Conservation (phyloP, 371 early-diverging fungal species). For the Mycotypha africana region DNA sequence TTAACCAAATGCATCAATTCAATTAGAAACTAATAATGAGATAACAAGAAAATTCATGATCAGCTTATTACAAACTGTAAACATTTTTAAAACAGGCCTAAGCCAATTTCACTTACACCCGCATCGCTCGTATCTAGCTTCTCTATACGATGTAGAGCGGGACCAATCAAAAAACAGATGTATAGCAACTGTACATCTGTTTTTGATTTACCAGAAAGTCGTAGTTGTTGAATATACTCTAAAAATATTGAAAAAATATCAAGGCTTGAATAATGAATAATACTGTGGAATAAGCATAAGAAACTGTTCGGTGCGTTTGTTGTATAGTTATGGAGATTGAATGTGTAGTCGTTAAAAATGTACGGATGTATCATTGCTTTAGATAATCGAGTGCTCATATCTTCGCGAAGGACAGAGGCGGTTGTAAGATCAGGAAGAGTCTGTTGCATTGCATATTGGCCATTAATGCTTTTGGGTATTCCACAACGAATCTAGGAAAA, state of each 20-base stretch:
- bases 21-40: slow-evolving; percentile 28
- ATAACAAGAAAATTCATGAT: background rate
- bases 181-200: slow-evolving; percentile 74
- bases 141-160: slow-evolving; percentile 69
- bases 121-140: slow-evolving; percentile 42
- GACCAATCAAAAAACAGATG: slow-evolving; percentile 68
- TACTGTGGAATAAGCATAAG: slow-evolving; percentile 57
- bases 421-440: slow-evolving; percentile 33
- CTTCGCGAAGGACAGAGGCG: slow-evolving; percentile 28
- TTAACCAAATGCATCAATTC: slow-evolving; percentile 48
- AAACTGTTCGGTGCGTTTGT: slow-evolving; percentile 60
- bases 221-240: slow-evolving; percentile 27
- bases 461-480: slow-evolving; percentile 34
- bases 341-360: slow-evolving; percentile 58
- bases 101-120: slow-evolving; percentile 28
- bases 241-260: slow-evolving; percentile 45
- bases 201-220: slow-evolving; percentile 38
- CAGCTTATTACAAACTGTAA: background rate
- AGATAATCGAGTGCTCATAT: slow-evolving; percentile 31
- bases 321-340: slow-evolving; percentile 56
- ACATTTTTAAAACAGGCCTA: background rate
- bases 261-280: slow-evolving; percentile 56
- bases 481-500: slow-evolving; percentile 42
- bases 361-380: slow-evolving; percentile 49
- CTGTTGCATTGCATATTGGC: slow-evolving; percentile 30